Base-by-base conservation (phyloP, 2,329 filamentous ascomycete species). In the Teratosphaeria pseudoeucalypti region DNA sequence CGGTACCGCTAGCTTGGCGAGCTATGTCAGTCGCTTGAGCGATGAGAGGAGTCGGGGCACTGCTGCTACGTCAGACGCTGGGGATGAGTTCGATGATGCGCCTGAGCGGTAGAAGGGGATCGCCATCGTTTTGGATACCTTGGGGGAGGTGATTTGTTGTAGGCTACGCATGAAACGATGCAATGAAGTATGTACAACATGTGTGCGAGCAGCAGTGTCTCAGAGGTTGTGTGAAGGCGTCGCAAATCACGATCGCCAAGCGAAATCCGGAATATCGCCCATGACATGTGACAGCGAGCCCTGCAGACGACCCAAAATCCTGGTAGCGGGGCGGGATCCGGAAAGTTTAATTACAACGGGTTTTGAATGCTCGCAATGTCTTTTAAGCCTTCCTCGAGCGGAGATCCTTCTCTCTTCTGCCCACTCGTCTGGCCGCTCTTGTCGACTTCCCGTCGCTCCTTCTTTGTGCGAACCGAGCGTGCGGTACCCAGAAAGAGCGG, bases 1-100 rank as follows among this genome's bases (percentile, higher is more conserved):
- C 19, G 27, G 54, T 12, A 49, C 43, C 9, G 43, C 16, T 49
- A 49, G 43, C 43, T 49, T n/a, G 43, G 39, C 16, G 26, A 34
- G 26, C 32, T 57, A 74, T 9, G 75, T 78, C 2, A 87, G 84
- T 65, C 76, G 75, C 52, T 70, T 87, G 53, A 88, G 82, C 68
- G 85, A 84, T 64, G 76, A 77, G 60, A 63, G 68, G 4, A 74
- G 75, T 9, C 75, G 76, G n/a, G 43, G 43, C 1, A 49, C 43
- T 10, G 34, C 53, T 2, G 34, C 53, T 6, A 29, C 53, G 14
- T 54, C 53, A 14, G 78, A 64, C 43, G 66, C 78, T 23, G 77
- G 74, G 16, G 77, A 79, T 56, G 75, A 32, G 37, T 58, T 47
- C 49, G 57, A 58, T 27, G 57, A 58, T 55, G 57, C 57, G 34